Evolutionary conservation across 345 rosid genomes (phyloP).

Genomic region (Murraya koenigii): DNA sequence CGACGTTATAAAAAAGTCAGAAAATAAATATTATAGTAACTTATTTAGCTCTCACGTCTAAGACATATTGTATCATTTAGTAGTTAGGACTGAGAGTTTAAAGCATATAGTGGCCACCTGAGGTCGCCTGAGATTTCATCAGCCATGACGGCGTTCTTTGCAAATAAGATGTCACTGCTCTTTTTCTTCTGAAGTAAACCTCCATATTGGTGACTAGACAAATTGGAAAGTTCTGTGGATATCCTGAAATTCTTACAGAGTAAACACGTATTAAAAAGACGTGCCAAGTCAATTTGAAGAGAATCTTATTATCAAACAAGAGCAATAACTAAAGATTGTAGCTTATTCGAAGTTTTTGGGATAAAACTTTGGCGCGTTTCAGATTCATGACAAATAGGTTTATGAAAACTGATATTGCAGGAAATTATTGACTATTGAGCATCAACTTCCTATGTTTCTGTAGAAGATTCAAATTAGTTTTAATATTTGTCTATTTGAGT

Average conservation of each 20-base stretch:
- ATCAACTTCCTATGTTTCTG: not conserved
- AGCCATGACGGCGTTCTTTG: constrained; percentile 25
- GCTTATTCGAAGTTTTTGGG: not conserved
- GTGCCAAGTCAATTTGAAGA: not conserved
- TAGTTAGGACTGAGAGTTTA: not conserved
- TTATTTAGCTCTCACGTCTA: not conserved
- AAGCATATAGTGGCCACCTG: constrained; percentile 33
- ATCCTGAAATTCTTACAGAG: constrained; percentile 36
- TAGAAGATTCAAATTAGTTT: not conserved
- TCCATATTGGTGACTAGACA: constrained; percentile 40
- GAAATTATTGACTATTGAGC: not conserved
- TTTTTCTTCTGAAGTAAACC: constrained; percentile 37
- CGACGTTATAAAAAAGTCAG: not conserved
- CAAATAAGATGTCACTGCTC: constrained; percentile 36
- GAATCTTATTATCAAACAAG: not conserved
- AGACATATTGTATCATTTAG: not conserved
- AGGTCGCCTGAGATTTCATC: constrained; percentile 35
- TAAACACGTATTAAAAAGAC: not conserved
- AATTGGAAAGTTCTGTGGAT: constrained; percentile 47
- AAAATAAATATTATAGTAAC: not conserved
- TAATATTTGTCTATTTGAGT: not conserved
- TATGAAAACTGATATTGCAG: not conserved
- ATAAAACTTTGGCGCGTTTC: not conserved
- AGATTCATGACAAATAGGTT: not conserved
- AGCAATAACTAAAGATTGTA: not conserved